Evolutionary conservation across 306 rosid species (phyloP).

Genomic region (Neltuma alba): DNA sequence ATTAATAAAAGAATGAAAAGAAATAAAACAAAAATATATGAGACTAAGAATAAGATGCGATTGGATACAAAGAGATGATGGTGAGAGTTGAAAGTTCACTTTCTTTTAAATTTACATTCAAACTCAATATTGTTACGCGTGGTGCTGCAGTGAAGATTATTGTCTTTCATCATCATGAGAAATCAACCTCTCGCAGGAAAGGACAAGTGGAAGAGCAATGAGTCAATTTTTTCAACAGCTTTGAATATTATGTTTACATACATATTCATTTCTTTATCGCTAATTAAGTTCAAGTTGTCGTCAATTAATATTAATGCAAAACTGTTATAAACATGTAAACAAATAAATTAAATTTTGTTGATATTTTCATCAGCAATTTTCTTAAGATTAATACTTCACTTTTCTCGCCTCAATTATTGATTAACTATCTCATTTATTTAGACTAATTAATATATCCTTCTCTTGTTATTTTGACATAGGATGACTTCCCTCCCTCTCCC

Average conservation of each 20-base stretch:
- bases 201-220: slow-evolving; percentile 33
- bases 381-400: too few relatives aligned
- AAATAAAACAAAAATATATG: background rate
- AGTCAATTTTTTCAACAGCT: slow-evolving; percentile 48
- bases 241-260: slow-evolving; percentile 12
- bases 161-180: slow-evolving; percentile 29
- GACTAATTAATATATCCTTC: background rate
- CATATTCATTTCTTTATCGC: background rate
- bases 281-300: background rate
- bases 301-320: background rate
- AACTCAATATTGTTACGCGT: slow-evolving; percentile 32
- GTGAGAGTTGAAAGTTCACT: slow-evolving; percentile 28
- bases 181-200: slow-evolving; percentile 48
- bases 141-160: slow-evolving; percentile 8
- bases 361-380: too few relatives aligned
- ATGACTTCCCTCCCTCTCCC: background rate
- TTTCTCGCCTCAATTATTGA: background rate
- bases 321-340: background rate
- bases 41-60: background rate
- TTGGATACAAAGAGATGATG: slow-evolving; percentile 16
- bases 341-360: too few relatives aligned
- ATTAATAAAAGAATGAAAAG: background rate
- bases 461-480: background rate
- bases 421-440: background rate
- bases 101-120: slow-evolving; percentile 32